Conservation (phyloP, 768 basidiomycete species). For the Pulveroboletus sp. region DNA sequence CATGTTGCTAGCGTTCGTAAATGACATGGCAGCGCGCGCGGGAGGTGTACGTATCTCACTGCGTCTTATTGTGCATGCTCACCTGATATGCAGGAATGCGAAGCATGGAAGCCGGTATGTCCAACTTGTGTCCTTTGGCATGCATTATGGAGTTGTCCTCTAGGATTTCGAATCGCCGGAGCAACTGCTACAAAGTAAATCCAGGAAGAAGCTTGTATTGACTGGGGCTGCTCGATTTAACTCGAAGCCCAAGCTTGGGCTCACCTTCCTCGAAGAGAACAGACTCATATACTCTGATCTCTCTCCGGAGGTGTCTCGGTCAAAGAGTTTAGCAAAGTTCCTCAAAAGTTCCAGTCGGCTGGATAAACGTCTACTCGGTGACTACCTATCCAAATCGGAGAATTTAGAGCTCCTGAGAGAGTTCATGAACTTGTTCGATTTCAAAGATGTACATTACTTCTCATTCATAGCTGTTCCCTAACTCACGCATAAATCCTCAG, state of each 20-base stretch:
- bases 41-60: conserved; percentile 38
- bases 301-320: conserved; percentile 50
- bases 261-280: conserved; percentile 90
- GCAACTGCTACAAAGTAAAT: conserved; percentile 63
- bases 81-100: conserved; percentile 33
- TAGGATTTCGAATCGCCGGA: conserved; percentile 57
- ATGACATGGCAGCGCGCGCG: conserved; percentile 75
- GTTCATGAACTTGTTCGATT: conserved; percentile 87
- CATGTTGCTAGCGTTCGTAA: conserved; percentile 78
- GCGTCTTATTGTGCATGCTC: conserved; percentile 9
- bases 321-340: conserved; percentile 76
- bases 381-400: conserved; percentile 87
- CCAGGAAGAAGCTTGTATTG: conserved; percentile 81
- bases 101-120: conserved; percentile 64
- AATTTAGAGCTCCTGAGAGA: conserved; percentile 80
- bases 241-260: conserved; percentile 83
- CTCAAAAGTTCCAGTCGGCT: conserved; percentile 79
- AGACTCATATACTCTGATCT: conserved; percentile 76
- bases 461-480: not conserved
- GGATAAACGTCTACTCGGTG: conserved; percentile 91
- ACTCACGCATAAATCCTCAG: conserved; percentile 37
- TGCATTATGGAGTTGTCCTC: not conserved
- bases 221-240: conserved; percentile 87
- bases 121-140: not conserved
- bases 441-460: conserved; percentile 63